Percentiles rank a stretch among this genome's conserved stretches.
Conservation (phyloP, 2,329 filamentous ascomycete species). For the Albifimbria verrucaria region DNA sequence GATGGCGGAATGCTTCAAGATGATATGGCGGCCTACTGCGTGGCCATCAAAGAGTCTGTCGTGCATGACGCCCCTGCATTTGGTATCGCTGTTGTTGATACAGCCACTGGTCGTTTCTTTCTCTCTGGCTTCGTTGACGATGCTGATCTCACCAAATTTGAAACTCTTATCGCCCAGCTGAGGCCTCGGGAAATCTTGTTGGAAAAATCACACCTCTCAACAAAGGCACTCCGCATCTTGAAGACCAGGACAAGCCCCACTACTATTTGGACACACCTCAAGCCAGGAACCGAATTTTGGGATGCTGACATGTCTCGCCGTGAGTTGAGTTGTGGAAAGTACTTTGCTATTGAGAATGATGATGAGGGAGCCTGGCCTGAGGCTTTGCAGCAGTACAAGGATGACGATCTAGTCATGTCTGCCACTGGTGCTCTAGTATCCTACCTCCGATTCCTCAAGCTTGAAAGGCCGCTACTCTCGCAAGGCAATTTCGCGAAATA, state of each 20-base stretch:
- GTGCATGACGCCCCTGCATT: slow-evolving; percentile 76
- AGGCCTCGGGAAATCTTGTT: slow-evolving; percentile 83
- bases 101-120: slow-evolving; percentile 92
- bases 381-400: slow-evolving; percentile 65
- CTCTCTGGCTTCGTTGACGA: slow-evolving; percentile 92
- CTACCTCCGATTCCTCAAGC: slow-evolving; percentile 82
- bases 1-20: slow-evolving; percentile 96
- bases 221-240: slow-evolving; percentile 86
- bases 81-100: slow-evolving; percentile 91
- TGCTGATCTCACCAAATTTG: slow-evolving; percentile 90
- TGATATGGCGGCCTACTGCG: slow-evolving; percentile 95
- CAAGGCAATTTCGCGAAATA: slow-evolving; percentile 91
- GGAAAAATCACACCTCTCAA: slow-evolving; percentile 81
- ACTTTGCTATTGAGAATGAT: slow-evolving; percentile 63
- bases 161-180: slow-evolving; percentile 92
- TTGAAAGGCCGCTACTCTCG: slow-evolving; percentile 82
- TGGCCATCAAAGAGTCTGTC: slow-evolving; percentile 83
- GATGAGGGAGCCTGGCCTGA: slow-evolving; percentile 71
- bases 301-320: slow-evolving; percentile 76
- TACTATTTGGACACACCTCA: slow-evolving; percentile 93
- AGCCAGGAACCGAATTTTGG: slow-evolving; percentile 87
- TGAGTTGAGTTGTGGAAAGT: slow-evolving; percentile 75
- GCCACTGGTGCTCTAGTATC: slow-evolving; percentile 85
- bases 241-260: slow-evolving; percentile 94
- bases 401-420: slow-evolving; percentile 84